Conservation (phyloP, 768 basidiomycete species). For the Crucibulum laeve region DNA sequence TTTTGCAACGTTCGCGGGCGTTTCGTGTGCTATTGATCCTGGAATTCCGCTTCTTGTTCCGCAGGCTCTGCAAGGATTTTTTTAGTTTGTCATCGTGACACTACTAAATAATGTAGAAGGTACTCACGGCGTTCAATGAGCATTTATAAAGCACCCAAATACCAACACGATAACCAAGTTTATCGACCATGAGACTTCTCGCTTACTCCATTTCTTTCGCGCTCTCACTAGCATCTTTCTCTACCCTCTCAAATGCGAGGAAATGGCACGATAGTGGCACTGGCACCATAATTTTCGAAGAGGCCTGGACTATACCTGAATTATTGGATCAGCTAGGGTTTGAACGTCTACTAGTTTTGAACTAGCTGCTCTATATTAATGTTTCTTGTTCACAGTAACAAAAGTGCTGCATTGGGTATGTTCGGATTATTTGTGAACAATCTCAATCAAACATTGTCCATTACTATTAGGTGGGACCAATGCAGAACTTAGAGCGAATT, state of each 20-base stretch:
- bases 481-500: slow-evolving; percentile 24
- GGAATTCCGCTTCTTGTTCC: too few species aligned
- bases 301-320: slow-evolving; percentile 34
- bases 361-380: background rate
- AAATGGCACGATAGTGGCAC: slow-evolving; percentile 27
- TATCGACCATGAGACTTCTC: too few species aligned
- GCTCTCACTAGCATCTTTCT: too few species aligned
- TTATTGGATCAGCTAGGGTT: slow-evolving; percentile 22
- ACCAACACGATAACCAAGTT: too few species aligned
- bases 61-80: too few species aligned
- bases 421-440: background rate
- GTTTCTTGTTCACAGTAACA: slow-evolving; percentile 5
- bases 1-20: too few species aligned
- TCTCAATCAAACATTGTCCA: background rate
- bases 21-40: too few species aligned
- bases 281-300: slow-evolving; percentile 34
- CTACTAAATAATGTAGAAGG: too few species aligned
- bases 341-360: background rate
- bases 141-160: too few species aligned
- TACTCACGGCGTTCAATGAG: too few species aligned
- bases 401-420: slow-evolving; percentile 16
- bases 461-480: slow-evolving; percentile 19
- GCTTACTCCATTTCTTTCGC: too few species aligned
- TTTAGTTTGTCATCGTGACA: too few species aligned
- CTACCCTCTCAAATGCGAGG: slow-evolving; percentile 8